Evolutionary conservation across 352 stramenopile genomes (phyloP).

Genomic region (Saprolegnia diclina): DNA sequence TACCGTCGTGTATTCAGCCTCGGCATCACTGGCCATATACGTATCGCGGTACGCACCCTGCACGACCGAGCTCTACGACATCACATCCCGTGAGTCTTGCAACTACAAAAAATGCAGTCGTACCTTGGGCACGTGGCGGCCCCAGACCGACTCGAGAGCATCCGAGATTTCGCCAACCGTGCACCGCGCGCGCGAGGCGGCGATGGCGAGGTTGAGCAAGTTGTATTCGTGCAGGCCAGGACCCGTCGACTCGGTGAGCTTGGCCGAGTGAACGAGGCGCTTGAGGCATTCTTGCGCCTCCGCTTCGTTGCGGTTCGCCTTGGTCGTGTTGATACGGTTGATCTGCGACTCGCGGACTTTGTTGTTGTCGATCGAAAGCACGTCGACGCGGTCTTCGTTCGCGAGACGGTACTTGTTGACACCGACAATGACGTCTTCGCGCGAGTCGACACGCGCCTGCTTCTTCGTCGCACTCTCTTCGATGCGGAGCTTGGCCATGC

Average conservation of each 20-base stretch:
- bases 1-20: constrained; percentile 87
- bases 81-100: background rate
- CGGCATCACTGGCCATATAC: constrained; percentile 52
- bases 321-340: constrained; percentile 68
- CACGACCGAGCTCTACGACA: constrained; percentile 43
- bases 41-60: constrained; percentile 49
- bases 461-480: constrained; percentile 96
- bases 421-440: constrained; percentile 92
- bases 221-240: constrained; percentile 88
- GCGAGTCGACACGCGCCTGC: constrained; percentile 92
- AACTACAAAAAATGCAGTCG: background rate
- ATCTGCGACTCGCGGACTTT: constrained; percentile 89
- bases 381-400: constrained; percentile 84
- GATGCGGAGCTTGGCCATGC: constrained; percentile 95
- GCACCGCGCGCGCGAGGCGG: constrained; percentile 83
- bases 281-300: constrained; percentile 55
- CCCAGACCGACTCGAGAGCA: constrained; percentile 92
- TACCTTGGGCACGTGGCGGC: constrained; percentile 86
- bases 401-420: constrained; percentile 96
- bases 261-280: constrained; percentile 43
- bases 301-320: constrained; percentile 75
- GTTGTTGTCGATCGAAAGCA: constrained; percentile 92
- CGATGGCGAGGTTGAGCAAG: constrained; percentile 90
- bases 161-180: constrained; percentile 95
- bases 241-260: constrained; percentile 59